Evolutionary conservation across 495 filamentous ascomycete species (phyloP), one percentile per base, ranked within the genome.

Genomic region (Penicillium soppii): DNA sequence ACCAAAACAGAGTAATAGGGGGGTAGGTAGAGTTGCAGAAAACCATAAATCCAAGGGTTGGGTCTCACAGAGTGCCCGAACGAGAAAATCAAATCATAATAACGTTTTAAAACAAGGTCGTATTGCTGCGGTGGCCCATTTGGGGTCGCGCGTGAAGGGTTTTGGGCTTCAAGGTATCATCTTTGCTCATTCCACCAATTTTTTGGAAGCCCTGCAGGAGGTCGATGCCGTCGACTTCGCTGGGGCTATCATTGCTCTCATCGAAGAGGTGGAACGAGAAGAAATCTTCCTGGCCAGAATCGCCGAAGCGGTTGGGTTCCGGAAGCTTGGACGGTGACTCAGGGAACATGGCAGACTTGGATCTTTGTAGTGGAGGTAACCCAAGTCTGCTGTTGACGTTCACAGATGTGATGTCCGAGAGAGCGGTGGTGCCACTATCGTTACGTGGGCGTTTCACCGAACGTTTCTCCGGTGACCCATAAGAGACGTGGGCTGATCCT

Each of bases 141-240:
- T 65, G 64, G n/a, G 77, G 70, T 47, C 76, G 68, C 9, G 70
- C 35, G 10, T 63, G 50, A 15, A 66, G 46, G n/a, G 64, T 40
- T 36, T 67, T 69, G 1, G 59, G 52, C 20, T 66, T 65, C 13
- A 63, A 29, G 2, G 52, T 25, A 20, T 68, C 64, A 5, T 74
- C 65, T 43, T 70, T 72, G 38, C 50, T 65, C 38, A 66, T 47
- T 4, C 75, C 83, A 48, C 90, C 90, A 67, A 96, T 96, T 68
- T 90, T 91, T 66, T 90, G 86, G 59, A 96, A 96, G 6, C 90
- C 91, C 63, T 91, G 87, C 44, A 92, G 77, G 47, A 97, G 85
- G 68, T 96, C 91, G 38, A 95, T 77, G 1, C 85, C 88, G 26
- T 82, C 75, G 17, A 84, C 79, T 43, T 89, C 87, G 26, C 73